Evolutionary conservation across 805 yeast genomes (phyloP).

Genomic region (Candida coquimbonensis): DNA sequence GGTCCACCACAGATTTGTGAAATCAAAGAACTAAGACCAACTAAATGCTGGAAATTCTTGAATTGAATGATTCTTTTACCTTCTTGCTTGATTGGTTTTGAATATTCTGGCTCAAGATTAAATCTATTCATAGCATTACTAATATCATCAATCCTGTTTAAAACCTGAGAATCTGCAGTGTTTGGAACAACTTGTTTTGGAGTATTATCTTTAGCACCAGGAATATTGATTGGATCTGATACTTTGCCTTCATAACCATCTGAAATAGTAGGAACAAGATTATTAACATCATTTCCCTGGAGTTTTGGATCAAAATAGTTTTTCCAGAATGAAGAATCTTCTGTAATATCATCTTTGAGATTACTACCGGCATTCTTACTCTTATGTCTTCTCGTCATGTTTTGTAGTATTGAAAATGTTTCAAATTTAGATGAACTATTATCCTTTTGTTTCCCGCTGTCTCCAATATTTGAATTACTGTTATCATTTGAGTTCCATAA

Average conservation of each 20-base stretch:
- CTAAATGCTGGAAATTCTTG: conserved; percentile 31
- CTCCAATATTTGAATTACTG: neutral
- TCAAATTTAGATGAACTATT: conserved; percentile 8
- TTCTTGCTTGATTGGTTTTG: neutral
- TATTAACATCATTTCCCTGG: neutral
- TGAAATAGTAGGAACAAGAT: too few species aligned
- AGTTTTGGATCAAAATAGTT: neutral
- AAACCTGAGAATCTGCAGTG: conserved; percentile 1
- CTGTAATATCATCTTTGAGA: neutral
- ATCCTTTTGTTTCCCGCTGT: neutral
- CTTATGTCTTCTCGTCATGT: conserved; percentile 1
- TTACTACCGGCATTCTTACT: neutral
- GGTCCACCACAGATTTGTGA: conserved; percentile 66
- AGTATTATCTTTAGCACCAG: neutral
- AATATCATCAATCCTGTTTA: conserved; percentile 1
- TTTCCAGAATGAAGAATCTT: neutral
- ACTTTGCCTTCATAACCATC: neutral
- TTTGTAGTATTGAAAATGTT: conserved; percentile 9
- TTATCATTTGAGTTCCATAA: conserved; percentile 5
- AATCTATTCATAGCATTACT: neutral
- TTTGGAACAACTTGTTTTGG: conserved; percentile 2
- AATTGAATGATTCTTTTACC: conserved; percentile 30
- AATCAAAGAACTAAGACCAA: conserved; percentile 44
- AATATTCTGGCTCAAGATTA: neutral
- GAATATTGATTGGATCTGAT: conserved; percentile 1